Percentiles rank a stretch among this genome's conserved stretches.
Conservation (phyloP, 345 rosid genomes). For the Noccaea bulbosa region DNA sequence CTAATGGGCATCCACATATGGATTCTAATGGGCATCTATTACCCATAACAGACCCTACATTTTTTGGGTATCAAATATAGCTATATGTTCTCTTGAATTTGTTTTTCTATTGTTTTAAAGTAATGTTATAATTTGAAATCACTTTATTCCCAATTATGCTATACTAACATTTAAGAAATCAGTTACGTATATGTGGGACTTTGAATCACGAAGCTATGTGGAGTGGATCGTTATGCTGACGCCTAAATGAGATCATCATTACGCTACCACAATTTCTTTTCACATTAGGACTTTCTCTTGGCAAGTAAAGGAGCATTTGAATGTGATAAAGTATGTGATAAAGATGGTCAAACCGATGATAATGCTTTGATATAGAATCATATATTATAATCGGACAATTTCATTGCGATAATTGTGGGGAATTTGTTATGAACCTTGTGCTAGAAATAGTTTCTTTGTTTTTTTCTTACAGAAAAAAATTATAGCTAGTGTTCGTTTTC, state of each 20-base stretch:
- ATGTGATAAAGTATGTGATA: neutral
- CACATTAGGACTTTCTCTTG: constrained; percentile 30
- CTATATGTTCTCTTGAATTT: neutral
- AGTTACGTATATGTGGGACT: neutral
- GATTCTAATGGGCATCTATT: no score
- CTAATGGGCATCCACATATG: no score
- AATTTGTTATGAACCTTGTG: constrained; percentile 33
- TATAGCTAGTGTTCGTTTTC: constrained; percentile 28
- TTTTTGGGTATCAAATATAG: neutral
- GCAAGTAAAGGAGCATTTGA: constrained; percentile 24
- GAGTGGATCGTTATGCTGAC: constrained; percentile 35
- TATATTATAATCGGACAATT: neutral
- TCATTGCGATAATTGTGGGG: constrained; percentile 36
- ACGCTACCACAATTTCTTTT: constrained; percentile 22
- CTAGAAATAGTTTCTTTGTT: neutral
- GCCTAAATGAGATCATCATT: constrained; percentile 22
- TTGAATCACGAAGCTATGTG: neutral
- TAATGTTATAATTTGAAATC: neutral
- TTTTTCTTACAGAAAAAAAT: neutral
- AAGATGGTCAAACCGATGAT: constrained; percentile 35
- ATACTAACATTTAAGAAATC: neutral
- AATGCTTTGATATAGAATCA: constrained; percentile 8
- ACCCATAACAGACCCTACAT: no score
- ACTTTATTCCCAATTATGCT: neutral
- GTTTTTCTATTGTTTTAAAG: no score